Evolutionary conservation across 164 flowering plant species (phyloP).

Genomic region (Tetrastigma voinierianum): DNA sequence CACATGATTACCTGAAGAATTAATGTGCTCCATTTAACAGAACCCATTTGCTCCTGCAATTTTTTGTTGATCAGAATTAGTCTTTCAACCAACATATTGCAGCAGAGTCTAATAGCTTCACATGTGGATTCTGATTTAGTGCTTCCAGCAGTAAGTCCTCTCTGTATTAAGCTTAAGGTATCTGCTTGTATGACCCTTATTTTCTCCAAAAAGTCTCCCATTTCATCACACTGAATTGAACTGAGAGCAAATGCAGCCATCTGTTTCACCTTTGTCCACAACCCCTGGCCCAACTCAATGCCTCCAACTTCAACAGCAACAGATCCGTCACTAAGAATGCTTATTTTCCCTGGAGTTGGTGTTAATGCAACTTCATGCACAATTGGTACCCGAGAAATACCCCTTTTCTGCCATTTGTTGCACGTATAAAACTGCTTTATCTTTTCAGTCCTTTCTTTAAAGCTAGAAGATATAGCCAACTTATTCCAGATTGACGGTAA

Average conservation of each 20-base stretch:
- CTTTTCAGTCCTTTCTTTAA: constrained; percentile 37
- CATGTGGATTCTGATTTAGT: constrained; percentile 94
- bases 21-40: constrained; percentile 64
- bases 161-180: constrained; percentile 81
- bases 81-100: constrained; percentile 67
- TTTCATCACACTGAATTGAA: constrained; percentile 46
- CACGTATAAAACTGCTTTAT: constrained; percentile 33
- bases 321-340: constrained; percentile 82
- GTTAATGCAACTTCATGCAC: constrained; percentile 48
- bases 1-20: constrained; percentile 44
- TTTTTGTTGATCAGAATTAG: constrained; percentile 51
- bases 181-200: constrained; percentile 75
- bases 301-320: constrained; percentile 94
- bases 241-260: constrained; percentile 80
- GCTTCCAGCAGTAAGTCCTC: constrained; percentile 91
- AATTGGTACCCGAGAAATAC: constrained; percentile 82
- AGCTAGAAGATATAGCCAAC: constrained; percentile 41
- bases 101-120: constrained; percentile 77
- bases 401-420: constrained; percentile 74
- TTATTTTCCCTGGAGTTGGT: constrained; percentile 84
- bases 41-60: constrained; percentile 50
- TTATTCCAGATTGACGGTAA: constrained; percentile 68
- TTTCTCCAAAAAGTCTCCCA: constrained; percentile 48
- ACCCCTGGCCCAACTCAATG: constrained; percentile 92
- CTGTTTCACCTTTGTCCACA: constrained; percentile 93